Conservation (phyloP, 345 rosid species). For the Clarkia xantiana region DNA sequence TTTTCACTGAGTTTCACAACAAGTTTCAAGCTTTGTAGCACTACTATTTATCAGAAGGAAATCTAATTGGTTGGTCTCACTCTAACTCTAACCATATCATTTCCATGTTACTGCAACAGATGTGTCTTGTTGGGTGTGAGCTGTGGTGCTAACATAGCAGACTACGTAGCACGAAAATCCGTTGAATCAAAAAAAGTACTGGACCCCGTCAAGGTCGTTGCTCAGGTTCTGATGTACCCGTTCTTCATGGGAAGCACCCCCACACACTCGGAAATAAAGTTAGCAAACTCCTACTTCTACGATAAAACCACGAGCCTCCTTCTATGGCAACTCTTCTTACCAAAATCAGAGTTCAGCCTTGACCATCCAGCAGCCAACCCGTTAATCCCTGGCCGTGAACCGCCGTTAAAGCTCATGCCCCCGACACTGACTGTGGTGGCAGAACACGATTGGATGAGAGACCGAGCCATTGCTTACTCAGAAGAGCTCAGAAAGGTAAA, state of each 20-base stretch:
- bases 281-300: slow-evolving; percentile 78
- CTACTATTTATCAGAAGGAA: too few species aligned
- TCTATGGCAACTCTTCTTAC: slow-evolving; percentile 82
- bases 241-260: slow-evolving; percentile 73
- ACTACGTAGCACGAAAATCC: slow-evolving; percentile 62
- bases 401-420: slow-evolving; percentile 78
- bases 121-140: slow-evolving; percentile 87
- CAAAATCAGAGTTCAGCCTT: slow-evolving; percentile 56
- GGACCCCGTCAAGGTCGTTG: slow-evolving; percentile 82
- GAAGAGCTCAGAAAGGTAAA: slow-evolving; percentile 79
- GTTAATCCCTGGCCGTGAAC: slow-evolving; percentile 50
- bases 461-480: slow-evolving; percentile 83
- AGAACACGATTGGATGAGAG: slow-evolving; percentile 97
- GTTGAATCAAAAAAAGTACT: slow-evolving; percentile 54
- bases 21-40: too few species aligned
- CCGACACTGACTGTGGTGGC: slow-evolving; percentile 91
- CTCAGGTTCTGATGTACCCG: slow-evolving; percentile 90
- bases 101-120: slow-evolving; percentile 26
- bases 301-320: slow-evolving; percentile 70
- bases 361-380: slow-evolving; percentile 90
- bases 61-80: too few species aligned
- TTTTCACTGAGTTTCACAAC: too few species aligned
- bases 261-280: slow-evolving; percentile 71
- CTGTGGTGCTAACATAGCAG: slow-evolving; percentile 84
- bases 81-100: neutral